These are phyloP conservation scores for Trametes hirsuta DNA, from an alignment of 1,284 basidiomycete genomes.

Conservation along the genomic window DNA sequence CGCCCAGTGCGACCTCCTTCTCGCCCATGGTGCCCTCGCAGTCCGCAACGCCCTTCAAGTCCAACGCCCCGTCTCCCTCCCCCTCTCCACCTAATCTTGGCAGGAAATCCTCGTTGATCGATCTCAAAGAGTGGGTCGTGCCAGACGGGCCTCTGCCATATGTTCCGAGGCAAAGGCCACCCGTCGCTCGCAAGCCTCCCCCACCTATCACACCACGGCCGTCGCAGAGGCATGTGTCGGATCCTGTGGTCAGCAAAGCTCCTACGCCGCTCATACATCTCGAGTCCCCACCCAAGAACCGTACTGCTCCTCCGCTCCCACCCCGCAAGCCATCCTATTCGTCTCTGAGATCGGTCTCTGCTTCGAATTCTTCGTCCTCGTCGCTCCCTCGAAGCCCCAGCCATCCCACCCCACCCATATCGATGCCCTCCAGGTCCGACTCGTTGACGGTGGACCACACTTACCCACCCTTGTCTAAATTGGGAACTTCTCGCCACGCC, in stretches of 20 bases:
- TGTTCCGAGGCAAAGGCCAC: slow-evolving; percentile 32
- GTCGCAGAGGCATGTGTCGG: slow-evolving; percentile 28
- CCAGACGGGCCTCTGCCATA: slow-evolving; percentile 53
- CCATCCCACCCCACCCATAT: slow-evolving; percentile 6
- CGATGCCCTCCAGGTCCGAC: slow-evolving; percentile 31
- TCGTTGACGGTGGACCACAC: slow-evolving; percentile 57
- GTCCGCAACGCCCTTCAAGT: slow-evolving; percentile 32
- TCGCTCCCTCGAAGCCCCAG: slow-evolving; percentile 29
- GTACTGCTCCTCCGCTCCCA: slow-evolving; percentile 57
- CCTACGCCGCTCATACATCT: slow-evolving; percentile 58
- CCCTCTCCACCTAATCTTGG: slow-evolving; percentile 57
- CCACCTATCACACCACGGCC: slow-evolving; percentile 21
- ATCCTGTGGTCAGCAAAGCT: slow-evolving; percentile 22
- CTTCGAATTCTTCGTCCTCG: slow-evolving; percentile 33
- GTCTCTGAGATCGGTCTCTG: slow-evolving; percentile 50
- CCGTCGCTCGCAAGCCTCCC: slow-evolving; percentile 19
- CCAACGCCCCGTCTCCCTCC: slow-evolving; percentile 46
- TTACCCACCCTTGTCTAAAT: slow-evolving; percentile 51
- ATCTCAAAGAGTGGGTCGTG: slow-evolving; percentile 75
- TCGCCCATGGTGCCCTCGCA: slow-evolving; percentile 32
- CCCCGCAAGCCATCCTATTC: slow-evolving; percentile 63
- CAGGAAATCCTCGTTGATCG: slow-evolving; percentile 65
- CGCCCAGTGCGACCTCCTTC: slow-evolving; percentile 41
- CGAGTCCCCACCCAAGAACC: slow-evolving; percentile 41
- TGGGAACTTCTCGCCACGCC: slow-evolving; percentile 50